Evolutionary conservation across 805 yeast genomes (phyloP).

Genomic region (Saturnispora ahearnii): DNA sequence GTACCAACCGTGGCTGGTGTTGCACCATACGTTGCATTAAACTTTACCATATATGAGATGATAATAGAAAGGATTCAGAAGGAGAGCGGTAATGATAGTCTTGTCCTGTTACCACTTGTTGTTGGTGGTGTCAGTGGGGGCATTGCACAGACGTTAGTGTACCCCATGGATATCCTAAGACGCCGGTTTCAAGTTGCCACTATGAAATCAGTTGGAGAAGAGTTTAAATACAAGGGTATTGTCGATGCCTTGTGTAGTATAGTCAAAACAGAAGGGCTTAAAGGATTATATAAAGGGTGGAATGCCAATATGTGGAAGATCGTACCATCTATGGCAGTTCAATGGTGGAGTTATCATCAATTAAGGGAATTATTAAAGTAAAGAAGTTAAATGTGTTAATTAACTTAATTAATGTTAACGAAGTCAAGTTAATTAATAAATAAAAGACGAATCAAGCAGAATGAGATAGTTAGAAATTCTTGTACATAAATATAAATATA

Average conservation of each 20-base stretch:
- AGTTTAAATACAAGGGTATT: slow-evolving; percentile 74
- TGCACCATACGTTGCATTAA: slow-evolving; percentile 91
- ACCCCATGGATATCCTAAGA: slow-evolving; percentile 84
- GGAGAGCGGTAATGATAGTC: slow-evolving; percentile 11
- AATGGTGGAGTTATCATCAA: slow-evolving; percentile 81
- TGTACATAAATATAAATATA: too few relatives aligned
- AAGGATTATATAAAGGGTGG: slow-evolving; percentile 65
- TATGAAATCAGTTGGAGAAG: slow-evolving; percentile 69
- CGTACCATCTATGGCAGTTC: slow-evolving; percentile 92
- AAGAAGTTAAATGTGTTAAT: too few relatives aligned
- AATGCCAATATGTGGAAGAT: slow-evolving; percentile 81
- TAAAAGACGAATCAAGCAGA: too few relatives aligned
- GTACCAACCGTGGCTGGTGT: slow-evolving; percentile 90
- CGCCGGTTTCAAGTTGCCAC: slow-evolving; percentile 86
- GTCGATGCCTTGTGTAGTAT: slow-evolving; percentile 65
- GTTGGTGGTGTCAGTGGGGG: slow-evolving; percentile 88
- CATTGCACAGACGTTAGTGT: slow-evolving; percentile 80
- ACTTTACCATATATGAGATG: slow-evolving; percentile 83
- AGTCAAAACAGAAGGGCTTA: slow-evolving; percentile 61
- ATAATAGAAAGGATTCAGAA: slow-evolving; percentile 42
- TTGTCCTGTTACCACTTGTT: slow-evolving; percentile 26
- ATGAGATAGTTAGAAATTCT: too few relatives aligned
- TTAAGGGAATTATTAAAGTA: slow-evolving; percentile 34
- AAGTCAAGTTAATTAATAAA: too few relatives aligned
- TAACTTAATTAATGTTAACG: too few relatives aligned